A percentile compares a stretch with the other conserved stretches of the same genome.
These are phyloP conservation scores for Venturia nashicola DNA, from an alignment of 2,329 filamentous ascomycete species.

Conservation along the genomic window DNA sequence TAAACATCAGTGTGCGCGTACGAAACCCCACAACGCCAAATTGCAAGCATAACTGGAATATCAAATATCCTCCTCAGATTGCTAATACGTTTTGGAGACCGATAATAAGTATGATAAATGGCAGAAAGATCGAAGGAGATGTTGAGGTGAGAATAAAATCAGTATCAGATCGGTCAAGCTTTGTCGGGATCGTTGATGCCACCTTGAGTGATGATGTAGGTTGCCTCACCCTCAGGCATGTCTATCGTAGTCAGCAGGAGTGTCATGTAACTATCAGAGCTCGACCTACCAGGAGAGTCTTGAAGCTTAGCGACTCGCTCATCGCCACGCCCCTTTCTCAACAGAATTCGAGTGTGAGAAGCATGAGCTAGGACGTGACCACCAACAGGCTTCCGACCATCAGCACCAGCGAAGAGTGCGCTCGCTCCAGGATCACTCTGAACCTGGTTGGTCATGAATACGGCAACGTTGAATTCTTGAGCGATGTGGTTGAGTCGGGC, in stretches of 20 bases:
- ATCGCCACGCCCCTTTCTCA: constrained; percentile 57
- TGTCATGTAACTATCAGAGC: constrained; percentile 10
- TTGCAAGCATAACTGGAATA: background rate
- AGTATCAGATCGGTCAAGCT: background rate
- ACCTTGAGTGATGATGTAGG: constrained; percentile 57
- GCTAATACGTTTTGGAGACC: background rate
- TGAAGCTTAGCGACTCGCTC: constrained; percentile 59
- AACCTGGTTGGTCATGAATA: constrained; percentile 59
- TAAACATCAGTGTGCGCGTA: background rate
- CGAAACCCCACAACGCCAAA: no score
- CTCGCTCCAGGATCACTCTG: constrained; percentile 59
- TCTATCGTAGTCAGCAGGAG: constrained; percentile 29
- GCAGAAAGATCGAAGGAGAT: background rate
- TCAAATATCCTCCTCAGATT: background rate
- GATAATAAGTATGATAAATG: background rate
- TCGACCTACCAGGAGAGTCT: constrained; percentile 47
- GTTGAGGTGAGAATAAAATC: background rate
- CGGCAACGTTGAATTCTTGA: constrained; percentile 58
- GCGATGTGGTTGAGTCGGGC: constrained; percentile 52
- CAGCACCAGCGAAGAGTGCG: constrained; percentile 53
- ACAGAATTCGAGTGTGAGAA: constrained; percentile 51
- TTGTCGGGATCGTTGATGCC: constrained; percentile 53
- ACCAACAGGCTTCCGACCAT: constrained; percentile 55
- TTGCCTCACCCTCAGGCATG: constrained; percentile 56
- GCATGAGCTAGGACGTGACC: constrained; percentile 59